Evolutionary conservation across 2,329 filamentous ascomycete species (phyloP), one percentile per base, ranked within the genome.

Genomic region (Botrytis porri): DNA sequence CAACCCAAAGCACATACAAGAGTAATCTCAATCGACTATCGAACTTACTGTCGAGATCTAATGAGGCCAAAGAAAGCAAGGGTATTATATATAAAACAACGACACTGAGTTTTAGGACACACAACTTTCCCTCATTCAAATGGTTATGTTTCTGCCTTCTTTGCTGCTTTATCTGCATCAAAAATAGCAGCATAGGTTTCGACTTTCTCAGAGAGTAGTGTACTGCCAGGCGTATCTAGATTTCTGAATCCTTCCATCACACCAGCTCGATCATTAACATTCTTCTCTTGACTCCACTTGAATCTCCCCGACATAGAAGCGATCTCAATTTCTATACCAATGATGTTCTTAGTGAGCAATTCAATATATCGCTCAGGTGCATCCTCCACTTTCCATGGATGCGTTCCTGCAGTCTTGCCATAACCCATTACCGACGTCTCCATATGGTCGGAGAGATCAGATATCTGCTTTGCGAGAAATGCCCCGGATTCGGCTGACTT

Each of bases 201-300:
- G n/a, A 69, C 70, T 29, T 48, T 71, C 2, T 66, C 62, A 22
- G 43, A 65, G 25, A 69, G n/a, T 9, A 51, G 35, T 12, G 62
- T n/a, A 71, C 29, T 16, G 4, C 32, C 14, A 37, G 32, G 32
- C 10, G 62, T 39, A 35, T 45, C 82, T 72, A 88, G 65, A 10
- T 73, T 77, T 51, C 82, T 80, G 74, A 92, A 90, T 0, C 90
- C 89, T 5, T 85, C 77, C 12, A 89, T 81, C 0, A 91, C 86
- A 1, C 90, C 89, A 35, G 86, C 80, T 0, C 85, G 79, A 77
- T 91, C 89, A 0, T 84, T 88, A 2, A 79, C 77, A 0, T 79
- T 73, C 83, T 85, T 83, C 77, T 91, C 89, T 81, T 91, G 89
- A 75, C 87, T 90, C 89, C 90, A 90, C 82, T 92, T 91, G 76